A percentile compares a stretch with the other conserved stretches of the same genome.
These are phyloP conservation scores for Endothia cerciana DNA, from an alignment of 2,329 filamentous ascomycete genomes.

Conservation along the genomic window DNA sequence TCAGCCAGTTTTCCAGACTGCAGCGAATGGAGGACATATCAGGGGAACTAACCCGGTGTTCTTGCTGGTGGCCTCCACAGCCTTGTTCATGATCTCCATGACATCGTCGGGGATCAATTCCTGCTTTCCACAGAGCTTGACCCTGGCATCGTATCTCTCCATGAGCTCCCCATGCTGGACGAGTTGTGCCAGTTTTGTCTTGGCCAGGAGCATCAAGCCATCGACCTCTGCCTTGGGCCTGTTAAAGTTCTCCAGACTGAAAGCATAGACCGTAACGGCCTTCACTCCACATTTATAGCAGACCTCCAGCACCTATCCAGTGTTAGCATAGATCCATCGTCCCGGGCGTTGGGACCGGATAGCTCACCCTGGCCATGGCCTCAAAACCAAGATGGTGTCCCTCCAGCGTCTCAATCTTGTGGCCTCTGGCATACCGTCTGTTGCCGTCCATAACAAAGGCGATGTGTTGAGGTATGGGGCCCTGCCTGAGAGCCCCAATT, in stretches of 20 bases:
- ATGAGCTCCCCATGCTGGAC: constrained; percentile 91
- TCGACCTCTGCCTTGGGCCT: constrained; percentile 95
- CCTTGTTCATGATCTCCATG: constrained; percentile 82
- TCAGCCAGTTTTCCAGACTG: constrained; percentile 25
- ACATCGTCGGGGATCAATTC: constrained; percentile 87
- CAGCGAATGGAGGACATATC: background rate
- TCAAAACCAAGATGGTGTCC: constrained; percentile 96
- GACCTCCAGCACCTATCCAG: constrained; percentile 80
- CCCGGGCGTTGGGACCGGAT: constrained; percentile 11
- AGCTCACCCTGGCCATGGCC: constrained; percentile 78
- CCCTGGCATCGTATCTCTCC: constrained; percentile 86
- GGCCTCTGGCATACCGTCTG: constrained; percentile 83
- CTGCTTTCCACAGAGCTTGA: constrained; percentile 83
- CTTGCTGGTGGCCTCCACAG: constrained; percentile 82
- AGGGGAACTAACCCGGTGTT: constrained; percentile 70
- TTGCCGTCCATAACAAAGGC: constrained; percentile 99
- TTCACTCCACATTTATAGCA: constrained; percentile 98
- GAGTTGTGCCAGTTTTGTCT: constrained; percentile 89
- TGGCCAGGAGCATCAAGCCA: constrained; percentile 96
- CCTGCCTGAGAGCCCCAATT: constrained; percentile 86
- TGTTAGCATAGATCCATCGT: background rate
- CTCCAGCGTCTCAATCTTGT: constrained; percentile 94
- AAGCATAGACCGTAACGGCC: constrained; percentile 96
- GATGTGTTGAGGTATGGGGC: constrained; percentile 90
- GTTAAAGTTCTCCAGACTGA: constrained; percentile 99